Evolutionary conservation across 1,284 basidiomycete species (phyloP), one percentile per base, ranked within the genome.

Genomic region (Irpex rosettiformis): DNA sequence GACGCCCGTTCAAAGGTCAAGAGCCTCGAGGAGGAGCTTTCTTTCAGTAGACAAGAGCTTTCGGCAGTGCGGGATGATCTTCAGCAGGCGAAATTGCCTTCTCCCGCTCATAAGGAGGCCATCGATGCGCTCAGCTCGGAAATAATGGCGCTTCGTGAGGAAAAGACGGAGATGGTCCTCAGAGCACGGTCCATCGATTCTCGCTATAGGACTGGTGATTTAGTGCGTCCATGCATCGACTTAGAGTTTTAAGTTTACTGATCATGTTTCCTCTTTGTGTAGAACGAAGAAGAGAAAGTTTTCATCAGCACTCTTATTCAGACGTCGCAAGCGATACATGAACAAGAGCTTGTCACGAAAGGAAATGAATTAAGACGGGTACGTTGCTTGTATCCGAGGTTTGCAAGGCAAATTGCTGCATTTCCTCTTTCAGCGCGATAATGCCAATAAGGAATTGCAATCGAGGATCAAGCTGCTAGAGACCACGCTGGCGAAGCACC

Each of bases 351-450:
- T 7, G 66, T 74, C 6, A 66, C 70, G 16, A 75, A 73, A 48
- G 69, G 71, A 21, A 77, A 77, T 57, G 75, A 77, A 47, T 63
- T 77, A 3, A 67, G 73, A 58, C 69, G 71, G 56, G 75, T 76
- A 40, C 37, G 67, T 65, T 11, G 22, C 13, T 13, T 2, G 18
- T n/a, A 13, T 27, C 57, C 27, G 25, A 7, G 6, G 13, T 47
- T 30, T 57, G 0, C 3, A 37, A 13, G 18, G 11, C 11, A 25
- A 29, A 28, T 33, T 42, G 6, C 25, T 3, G 30, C 54, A 10
- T 56, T 28, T 1, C 33, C 8, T 25, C 24, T 10, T 28, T 45
- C 42, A 77, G 75, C 69, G 72, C 28, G 74, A 73, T 52, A 76
- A 75, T 52, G 62, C 65, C 10, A 69, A 76, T 40, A 66, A 72